Percentiles rank a stretch among this genome's conserved stretches.
Conservation (phyloP, 1,139 yeast genomes). For the Saccharomycopsis crataegensis region DNA sequence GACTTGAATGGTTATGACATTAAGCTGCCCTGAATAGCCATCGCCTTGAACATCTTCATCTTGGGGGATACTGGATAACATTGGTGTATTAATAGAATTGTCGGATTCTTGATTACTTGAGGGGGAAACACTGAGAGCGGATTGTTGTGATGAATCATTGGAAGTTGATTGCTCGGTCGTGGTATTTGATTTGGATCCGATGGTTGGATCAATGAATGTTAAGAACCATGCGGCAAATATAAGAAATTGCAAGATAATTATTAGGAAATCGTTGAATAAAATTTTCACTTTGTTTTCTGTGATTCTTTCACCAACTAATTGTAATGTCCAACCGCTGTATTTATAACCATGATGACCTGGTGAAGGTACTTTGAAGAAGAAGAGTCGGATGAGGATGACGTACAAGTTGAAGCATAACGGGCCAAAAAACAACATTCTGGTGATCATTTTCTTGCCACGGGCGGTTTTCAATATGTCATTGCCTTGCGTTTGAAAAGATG, state of each 20-base stretch:
- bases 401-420: slow-evolving; percentile 20
- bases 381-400: slow-evolving; percentile 27
- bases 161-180: not conserved
- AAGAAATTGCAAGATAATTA: slow-evolving; percentile 28
- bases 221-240: slow-evolving; percentile 26
- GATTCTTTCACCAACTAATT: slow-evolving; percentile 36
- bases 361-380: slow-evolving; percentile 21
- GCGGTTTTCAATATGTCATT: slow-evolving; percentile 17
- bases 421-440: slow-evolving; percentile 21
- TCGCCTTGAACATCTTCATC: slow-evolving; percentile 26
- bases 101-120: too few relatives aligned
- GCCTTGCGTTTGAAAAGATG: slow-evolving; percentile 29
- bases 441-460: slow-evolving; percentile 20
- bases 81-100: too few relatives aligned
- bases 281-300: slow-evolving; percentile 28
- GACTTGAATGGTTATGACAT: slow-evolving; percentile 29
- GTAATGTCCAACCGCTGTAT: slow-evolving; percentile 32
- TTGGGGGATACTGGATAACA: not conserved
- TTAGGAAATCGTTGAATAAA: slow-evolving; percentile 27
- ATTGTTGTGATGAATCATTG: too few relatives aligned
- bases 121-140: too few relatives aligned
- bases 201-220: slow-evolving; percentile 16
- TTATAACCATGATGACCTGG: slow-evolving; percentile 23
- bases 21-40: slow-evolving; percentile 37
- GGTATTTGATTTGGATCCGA: not conserved